Percentiles rank a stretch among this genome's conserved stretches.
Conservation (phyloP, 179 eudicot genomes). For the Camellia oleifera region DNA sequence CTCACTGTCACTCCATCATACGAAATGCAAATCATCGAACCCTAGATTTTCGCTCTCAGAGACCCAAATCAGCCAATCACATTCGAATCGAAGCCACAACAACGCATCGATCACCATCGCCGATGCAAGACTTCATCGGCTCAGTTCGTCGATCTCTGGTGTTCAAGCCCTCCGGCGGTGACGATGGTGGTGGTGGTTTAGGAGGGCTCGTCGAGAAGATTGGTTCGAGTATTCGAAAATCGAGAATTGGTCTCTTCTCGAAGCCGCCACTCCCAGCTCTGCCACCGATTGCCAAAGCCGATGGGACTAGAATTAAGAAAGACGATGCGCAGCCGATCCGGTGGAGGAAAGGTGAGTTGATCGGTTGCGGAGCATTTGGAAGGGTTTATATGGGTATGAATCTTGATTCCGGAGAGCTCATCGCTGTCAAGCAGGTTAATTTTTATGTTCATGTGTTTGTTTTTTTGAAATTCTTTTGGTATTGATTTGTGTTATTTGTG, state of each 20-base stretch:
- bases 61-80: background rate
- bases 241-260: conserved; percentile 49
- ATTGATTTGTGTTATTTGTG: background rate
- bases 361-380: conserved; percentile 82
- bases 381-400: conserved; percentile 91
- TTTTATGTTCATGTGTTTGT: background rate
- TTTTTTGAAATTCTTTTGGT: background rate
- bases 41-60: conserved; percentile 5
- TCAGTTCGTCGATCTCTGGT: conserved; percentile 83
- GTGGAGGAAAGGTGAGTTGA: conserved; percentile 82
- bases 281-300: conserved; percentile 25
- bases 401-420: conserved; percentile 76
- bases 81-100: background rate
- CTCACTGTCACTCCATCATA: background rate
- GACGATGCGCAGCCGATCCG: conserved; percentile 44
- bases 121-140: conserved; percentile 73
- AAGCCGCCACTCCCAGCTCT: conserved; percentile 36
- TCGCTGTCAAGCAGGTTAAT: conserved; percentile 76
- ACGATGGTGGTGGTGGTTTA: conserved; percentile 29
- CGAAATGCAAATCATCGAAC: conserved; percentile 8
- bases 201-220: conserved; percentile 64
- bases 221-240: conserved; percentile 61
- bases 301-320: conserved; percentile 12
- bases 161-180: conserved; percentile 40
- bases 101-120: background rate